Evolutionary conservation across 257 asterid species (phyloP), one percentile per base, ranked within the genome.

Genomic region (Capsicum pubescens): DNA sequence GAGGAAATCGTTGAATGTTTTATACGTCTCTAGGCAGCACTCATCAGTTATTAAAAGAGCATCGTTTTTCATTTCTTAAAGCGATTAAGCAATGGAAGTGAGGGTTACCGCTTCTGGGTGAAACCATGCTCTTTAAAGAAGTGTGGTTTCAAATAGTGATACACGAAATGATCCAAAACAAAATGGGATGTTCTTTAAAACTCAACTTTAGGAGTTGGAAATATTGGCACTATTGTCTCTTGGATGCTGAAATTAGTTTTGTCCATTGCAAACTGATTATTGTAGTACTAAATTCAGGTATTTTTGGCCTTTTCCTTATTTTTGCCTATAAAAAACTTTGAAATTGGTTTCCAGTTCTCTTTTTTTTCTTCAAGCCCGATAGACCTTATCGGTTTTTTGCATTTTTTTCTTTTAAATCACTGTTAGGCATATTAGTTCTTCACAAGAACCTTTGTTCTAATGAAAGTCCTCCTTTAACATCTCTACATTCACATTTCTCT

Each of bases 381-480:
- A 39, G 44, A 39, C 44, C 44, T 39, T 39, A 4, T 39, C 44
- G 5, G 44, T 39, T 39, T 39, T 39, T 39, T 39, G 4, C 44
- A 39, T 4, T 4, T 39, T 39, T 39, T 39, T 3, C 44, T 39
- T 39, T 39, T 39, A 39, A 39, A 64, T 26, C 2, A 26, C 39
- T 3, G n/a, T 1, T 13, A 7, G 6, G 21, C 74, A 36, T 74
- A 14, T 50, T 74, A 12, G 7, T 50, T 74, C 21, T 21, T 74
- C 61, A 7, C 44, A 21, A 12, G 19, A 11, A 50, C 50, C 46
- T 11, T 14, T 39, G 32, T 6, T 50, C 61, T 50, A 5, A 4
- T 21, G n/a, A 74, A 74, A 74, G 50, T 74, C 80, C 26, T 74
- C n/a, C 81, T 21, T 74, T 74, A 10, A 50, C 81, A 39, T 39